phyloP scores from a whole-genome alignment of 108 stramenopile species.

The Nannochloropsis gaditana region DNA sequence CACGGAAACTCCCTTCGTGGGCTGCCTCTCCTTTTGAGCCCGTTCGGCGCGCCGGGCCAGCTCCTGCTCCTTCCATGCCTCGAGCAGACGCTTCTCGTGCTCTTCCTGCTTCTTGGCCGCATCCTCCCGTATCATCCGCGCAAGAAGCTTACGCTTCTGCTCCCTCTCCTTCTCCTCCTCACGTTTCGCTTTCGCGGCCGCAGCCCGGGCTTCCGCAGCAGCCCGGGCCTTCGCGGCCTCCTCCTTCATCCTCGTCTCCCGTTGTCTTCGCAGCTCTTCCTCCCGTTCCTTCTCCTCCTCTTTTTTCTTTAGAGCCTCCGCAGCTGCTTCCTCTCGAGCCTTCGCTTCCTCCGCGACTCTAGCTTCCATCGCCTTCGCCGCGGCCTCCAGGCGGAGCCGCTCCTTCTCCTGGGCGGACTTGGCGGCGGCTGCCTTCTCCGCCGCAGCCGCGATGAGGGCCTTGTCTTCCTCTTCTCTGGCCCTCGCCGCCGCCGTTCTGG shows the following conservation, averaged over 20 bases:
- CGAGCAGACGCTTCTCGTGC: not conserved
- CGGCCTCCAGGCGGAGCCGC: not conserved
- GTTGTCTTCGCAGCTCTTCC: not conserved
- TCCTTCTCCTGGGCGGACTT: not conserved
- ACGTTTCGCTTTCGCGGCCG: not conserved
- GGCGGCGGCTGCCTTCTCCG: not conserved
- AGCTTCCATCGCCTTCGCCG: not conserved
- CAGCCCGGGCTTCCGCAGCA: not conserved
- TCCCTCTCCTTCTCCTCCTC: not conserved
- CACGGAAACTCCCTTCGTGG: not conserved
- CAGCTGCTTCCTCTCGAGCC: not conserved
- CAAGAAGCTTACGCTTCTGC: not conserved
- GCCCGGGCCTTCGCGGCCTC: not conserved
- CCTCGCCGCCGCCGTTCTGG: not conserved
- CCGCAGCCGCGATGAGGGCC: not conserved
- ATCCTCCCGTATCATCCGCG: not conserved
- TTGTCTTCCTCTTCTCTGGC: not conserved
- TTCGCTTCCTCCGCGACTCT: not conserved
- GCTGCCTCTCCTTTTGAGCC: not conserved
- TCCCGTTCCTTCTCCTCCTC: not conserved
- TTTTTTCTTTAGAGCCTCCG: not conserved
- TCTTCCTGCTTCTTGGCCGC: not conserved
- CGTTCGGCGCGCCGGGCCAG: conserved; percentile 9
- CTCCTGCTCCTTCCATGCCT: not conserved
- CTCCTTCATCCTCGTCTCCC: not conserved